Percentiles rank a stretch among this genome's conserved stretches.
These are phyloP conservation scores for Plasmodium fragile DNA, from an alignment of 169 alveolate species.

Conservation along the genomic window DNA sequence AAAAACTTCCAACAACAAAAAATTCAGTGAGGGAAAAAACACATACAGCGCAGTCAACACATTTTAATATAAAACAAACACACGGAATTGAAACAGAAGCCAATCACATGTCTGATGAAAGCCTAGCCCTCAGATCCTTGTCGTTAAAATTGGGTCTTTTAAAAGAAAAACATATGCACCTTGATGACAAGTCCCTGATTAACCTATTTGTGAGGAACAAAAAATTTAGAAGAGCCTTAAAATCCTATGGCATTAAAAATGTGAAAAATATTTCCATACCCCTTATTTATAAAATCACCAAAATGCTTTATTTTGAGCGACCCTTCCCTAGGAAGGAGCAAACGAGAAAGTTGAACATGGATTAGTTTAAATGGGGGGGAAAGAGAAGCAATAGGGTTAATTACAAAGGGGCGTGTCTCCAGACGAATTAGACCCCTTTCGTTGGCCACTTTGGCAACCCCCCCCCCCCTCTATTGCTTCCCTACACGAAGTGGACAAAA, in stretches of 20 bases:
- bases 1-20: not conserved
- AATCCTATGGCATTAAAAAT: conserved; percentile 31
- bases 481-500: not conserved
- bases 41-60: not conserved
- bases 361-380: not conserved
- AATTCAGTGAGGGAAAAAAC: not conserved
- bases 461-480: too few species aligned
- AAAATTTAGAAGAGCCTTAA: conserved; percentile 57
- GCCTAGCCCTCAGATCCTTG: conserved; percentile 14
- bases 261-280: conserved; percentile 54
- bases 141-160: conserved; percentile 42
- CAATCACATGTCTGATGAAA: conserved; percentile 3
- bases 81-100: not conserved
- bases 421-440: not conserved
- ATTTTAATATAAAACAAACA: not conserved
- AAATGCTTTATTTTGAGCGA: conserved; percentile 60
- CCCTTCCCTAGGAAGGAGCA: conserved; percentile 71
- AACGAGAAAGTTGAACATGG: conserved; percentile 13
- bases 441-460: too few species aligned
- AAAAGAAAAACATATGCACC: conserved; percentile 35
- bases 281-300: conserved; percentile 67
- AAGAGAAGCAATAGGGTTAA: not conserved
- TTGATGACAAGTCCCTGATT: conserved; percentile 35
- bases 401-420: not conserved
- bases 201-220: conserved; percentile 24